Conservation (phyloP, 768 basidiomycete genomes). For the Phanerochaete carnosa region DNA sequence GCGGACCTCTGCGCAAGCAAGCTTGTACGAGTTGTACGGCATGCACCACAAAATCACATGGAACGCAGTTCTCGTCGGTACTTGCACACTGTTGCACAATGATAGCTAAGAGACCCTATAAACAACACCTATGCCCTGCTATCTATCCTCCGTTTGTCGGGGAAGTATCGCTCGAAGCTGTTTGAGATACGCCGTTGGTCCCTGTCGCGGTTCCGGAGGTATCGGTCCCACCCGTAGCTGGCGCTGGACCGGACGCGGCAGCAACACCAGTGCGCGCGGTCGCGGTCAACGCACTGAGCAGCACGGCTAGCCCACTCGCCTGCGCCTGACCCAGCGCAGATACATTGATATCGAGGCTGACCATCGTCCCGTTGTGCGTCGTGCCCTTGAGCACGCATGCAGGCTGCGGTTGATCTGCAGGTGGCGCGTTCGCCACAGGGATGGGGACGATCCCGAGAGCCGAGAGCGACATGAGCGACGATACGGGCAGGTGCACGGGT, state of each 20-base stretch:
- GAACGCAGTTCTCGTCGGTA: background rate
- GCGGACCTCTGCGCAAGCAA: background rate
- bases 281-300: slow-evolving; percentile 59
- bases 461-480: slow-evolving; percentile 53
- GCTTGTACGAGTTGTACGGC: background rate
- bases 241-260: background rate
- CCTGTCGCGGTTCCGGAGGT: background rate
- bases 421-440: slow-evolving; percentile 48
- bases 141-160: background rate
- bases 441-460: slow-evolving; percentile 74
- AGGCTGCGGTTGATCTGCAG: slow-evolving; percentile 57
- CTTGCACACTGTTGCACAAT: background rate
- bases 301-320: slow-evolving; percentile 69
- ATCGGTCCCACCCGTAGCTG: background rate
- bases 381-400: slow-evolving; percentile 77
- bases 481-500: slow-evolving; percentile 70
- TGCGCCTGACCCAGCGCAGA: slow-evolving; percentile 70
- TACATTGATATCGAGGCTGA: slow-evolving; percentile 78
- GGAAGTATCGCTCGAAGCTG: background rate
- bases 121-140: background rate
- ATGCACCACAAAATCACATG: background rate
- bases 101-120: too few species aligned
- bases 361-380: slow-evolving; percentile 65
- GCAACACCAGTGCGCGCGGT: background rate
- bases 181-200: background rate